Evolutionary conservation across 179 eudicot species (phyloP).

Genomic region (Camellia oleifera): DNA sequence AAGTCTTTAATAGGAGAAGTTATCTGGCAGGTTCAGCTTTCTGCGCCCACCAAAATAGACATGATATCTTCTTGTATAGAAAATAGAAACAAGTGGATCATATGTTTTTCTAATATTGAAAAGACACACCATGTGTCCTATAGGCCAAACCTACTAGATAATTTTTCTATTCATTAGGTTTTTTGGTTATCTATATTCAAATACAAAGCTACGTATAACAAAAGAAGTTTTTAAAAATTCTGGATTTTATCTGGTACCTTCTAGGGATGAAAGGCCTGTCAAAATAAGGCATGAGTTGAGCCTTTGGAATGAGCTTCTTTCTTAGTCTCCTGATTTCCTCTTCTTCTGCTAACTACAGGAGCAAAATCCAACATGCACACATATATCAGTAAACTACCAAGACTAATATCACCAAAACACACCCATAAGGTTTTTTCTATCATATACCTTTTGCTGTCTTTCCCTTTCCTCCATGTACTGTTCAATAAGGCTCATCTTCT

Average conservation of each 20-base stretch:
- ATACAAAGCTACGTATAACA: neutral
- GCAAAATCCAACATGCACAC: neutral
- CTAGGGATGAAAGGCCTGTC: constrained; percentile 92
- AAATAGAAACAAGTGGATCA: too few species aligned
- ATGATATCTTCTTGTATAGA: too few species aligned
- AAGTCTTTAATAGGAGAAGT: too few species aligned
- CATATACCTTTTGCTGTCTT: constrained; percentile 66
- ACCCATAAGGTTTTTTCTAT: neutral
- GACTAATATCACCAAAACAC: neutral
- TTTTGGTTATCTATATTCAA: neutral
- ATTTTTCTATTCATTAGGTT: too few species aligned
- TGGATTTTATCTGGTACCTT: constrained; percentile 41
- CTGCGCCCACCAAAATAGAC: too few species aligned
- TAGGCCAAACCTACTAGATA: too few species aligned
- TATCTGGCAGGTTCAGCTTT: too few species aligned
- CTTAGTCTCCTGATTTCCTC: constrained; percentile 81
- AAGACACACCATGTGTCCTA: too few species aligned
- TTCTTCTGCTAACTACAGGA: constrained; percentile 65
- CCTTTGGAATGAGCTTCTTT: constrained; percentile 86
- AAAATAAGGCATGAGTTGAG: constrained; percentile 98
- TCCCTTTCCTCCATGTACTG: constrained; percentile 69
- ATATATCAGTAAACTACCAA: neutral
- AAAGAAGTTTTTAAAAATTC: neutral
- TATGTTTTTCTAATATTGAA: too few species aligned
- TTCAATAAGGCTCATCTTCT: constrained; percentile 58